Evolutionary conservation across 208 protist genomes (phyloP).

Genomic region (Blastocrithidia nonstop): DNA sequence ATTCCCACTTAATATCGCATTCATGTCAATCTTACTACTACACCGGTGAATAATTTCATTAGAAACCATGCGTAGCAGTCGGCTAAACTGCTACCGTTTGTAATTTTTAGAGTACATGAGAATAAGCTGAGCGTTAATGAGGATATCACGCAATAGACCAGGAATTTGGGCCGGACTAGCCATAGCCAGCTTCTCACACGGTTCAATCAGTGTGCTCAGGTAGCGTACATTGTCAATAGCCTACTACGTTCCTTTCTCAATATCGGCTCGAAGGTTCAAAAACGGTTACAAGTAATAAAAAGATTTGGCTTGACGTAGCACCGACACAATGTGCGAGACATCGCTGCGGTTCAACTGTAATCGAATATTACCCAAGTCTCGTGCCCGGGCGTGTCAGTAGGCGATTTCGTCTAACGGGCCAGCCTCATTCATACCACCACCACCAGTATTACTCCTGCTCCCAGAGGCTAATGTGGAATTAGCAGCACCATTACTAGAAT

Average conservation of each 20-base stretch:
- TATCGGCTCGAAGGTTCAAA: slow-evolving; percentile 82
- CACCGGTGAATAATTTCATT: slow-evolving; percentile 95
- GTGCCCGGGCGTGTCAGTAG: slow-evolving; percentile 90
- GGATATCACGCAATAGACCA: slow-evolving; percentile 75
- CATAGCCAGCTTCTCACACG: slow-evolving; percentile 80
- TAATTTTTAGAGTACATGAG: slow-evolving; percentile 88
- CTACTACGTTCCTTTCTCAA: slow-evolving; percentile 88
- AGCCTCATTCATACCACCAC: slow-evolving; percentile 20
- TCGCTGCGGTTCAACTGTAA: slow-evolving; percentile 87
- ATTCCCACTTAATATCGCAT: slow-evolving; percentile 90
- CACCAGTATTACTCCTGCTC: too few species aligned
- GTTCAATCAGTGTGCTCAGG: slow-evolving; percentile 86
- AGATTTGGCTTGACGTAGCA: slow-evolving; percentile 86
- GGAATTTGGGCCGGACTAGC: slow-evolving; percentile 85
- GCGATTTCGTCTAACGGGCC: slow-evolving; percentile 93
- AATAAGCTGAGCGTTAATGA: slow-evolving; percentile 88
- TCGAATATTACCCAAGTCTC: slow-evolving; percentile 90
- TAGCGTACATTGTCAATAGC: slow-evolving; percentile 93
- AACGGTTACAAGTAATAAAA: slow-evolving; percentile 92
- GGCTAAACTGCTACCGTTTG: slow-evolving; percentile 89
- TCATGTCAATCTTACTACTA: slow-evolving; percentile 83
- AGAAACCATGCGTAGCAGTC: slow-evolving; percentile 88
- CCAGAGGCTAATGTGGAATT: too few species aligned
- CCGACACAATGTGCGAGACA: slow-evolving; percentile 82
- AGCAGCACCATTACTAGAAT: too few species aligned